Percentiles rank a stretch among this genome's conserved stretches.
These are phyloP conservation scores for Harringtonia lauricola DNA, from an alignment of 2,329 filamentous ascomycete species.

Conservation along the genomic window DNA sequence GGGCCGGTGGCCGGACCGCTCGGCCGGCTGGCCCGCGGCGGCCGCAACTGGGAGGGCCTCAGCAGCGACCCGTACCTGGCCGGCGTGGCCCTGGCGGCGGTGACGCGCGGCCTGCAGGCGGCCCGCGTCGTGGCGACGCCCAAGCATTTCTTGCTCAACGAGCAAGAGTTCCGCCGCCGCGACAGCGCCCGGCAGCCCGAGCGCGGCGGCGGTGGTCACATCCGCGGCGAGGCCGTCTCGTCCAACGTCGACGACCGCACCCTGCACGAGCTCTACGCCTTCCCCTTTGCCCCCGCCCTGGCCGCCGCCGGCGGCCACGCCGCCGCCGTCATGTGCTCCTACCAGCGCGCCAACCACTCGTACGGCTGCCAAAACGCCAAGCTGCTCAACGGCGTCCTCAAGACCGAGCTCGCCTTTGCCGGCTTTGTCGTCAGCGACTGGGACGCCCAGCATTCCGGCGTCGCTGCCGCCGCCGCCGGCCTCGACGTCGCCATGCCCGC, in stretches of 20 bases:
- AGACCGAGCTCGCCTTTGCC: conserved; percentile 51
- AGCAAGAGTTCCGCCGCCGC: conserved; percentile 43
- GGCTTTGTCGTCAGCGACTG: conserved; percentile 62
- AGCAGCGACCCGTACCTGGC: conserved; percentile 21
- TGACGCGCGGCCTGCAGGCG: conserved; percentile 19
- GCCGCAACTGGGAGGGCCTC: conserved; percentile 48
- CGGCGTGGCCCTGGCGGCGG: conserved; percentile 17
- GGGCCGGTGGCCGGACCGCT: conserved; percentile 47
- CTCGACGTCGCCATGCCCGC: conserved; percentile 61
- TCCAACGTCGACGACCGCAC: conserved; percentile 55
- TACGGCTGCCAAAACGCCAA: conserved; percentile 67
- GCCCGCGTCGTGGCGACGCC: conserved; percentile 64
- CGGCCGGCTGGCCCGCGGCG: conserved; percentile 50
- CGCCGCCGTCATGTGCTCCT: conserved; percentile 54
- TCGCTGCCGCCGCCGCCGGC: conserved; percentile 43
- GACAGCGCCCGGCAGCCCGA: conserved; percentile 13
- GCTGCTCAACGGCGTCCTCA: conserved; percentile 57
- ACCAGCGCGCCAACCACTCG: conserved; percentile 60
- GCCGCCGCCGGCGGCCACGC: conserved; percentile 45
- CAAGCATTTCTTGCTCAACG: conserved; percentile 52
- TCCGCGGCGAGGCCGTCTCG: conserved; percentile 39
- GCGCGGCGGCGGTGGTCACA: conserved; percentile 46
- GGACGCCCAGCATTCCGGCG: conserved; percentile 51
- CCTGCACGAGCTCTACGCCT: conserved; percentile 54
- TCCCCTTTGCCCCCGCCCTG: conserved; percentile 54